Conservation (phyloP, 768 basidiomycete genomes). For the Mycena polygramma region DNA sequence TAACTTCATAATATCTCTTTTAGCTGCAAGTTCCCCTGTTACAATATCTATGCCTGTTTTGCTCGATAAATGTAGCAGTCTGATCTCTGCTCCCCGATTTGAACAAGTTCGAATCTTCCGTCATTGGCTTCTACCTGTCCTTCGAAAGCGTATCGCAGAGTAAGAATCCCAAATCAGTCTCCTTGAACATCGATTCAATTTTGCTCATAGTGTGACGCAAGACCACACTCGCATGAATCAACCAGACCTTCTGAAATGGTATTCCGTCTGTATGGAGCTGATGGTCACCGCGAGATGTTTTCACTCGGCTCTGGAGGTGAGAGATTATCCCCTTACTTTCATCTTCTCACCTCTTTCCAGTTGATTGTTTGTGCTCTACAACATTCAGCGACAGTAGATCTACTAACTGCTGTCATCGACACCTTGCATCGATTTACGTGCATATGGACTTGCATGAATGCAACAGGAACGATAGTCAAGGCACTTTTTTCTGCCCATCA, state of each 20-base stretch:
- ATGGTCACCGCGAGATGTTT: constrained; percentile 76
- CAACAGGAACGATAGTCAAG: constrained; percentile 63
- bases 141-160: constrained; percentile 67
- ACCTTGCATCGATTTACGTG: constrained; percentile 77
- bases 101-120: constrained; percentile 80
- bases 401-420: constrained; percentile 74
- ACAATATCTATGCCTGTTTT: constrained; percentile 55
- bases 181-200: constrained; percentile 7
- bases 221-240: constrained; percentile 48
- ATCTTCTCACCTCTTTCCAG: constrained; percentile 47
- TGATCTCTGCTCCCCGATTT: constrained; percentile 72
- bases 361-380: constrained; percentile 68
- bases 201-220: constrained; percentile 29
- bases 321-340: constrained; percentile 33
- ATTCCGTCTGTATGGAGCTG: constrained; percentile 69
- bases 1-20: constrained; percentile 5
- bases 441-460: constrained; percentile 86
- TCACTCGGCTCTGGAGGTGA: constrained; percentile 77
- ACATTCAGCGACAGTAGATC: constrained; percentile 62
- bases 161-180: constrained; percentile 43
- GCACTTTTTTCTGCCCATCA: constrained; percentile 75
- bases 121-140: constrained; percentile 82
- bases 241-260: constrained; percentile 62
- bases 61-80: constrained; percentile 56
- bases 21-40: constrained; percentile 48